A percentile compares a stretch with the other conserved stretches of the same genome.
phyloP scores from a whole-genome alignment of 495 filamentous ascomycete genomes.

The Penicillium tannophilum region DNA sequence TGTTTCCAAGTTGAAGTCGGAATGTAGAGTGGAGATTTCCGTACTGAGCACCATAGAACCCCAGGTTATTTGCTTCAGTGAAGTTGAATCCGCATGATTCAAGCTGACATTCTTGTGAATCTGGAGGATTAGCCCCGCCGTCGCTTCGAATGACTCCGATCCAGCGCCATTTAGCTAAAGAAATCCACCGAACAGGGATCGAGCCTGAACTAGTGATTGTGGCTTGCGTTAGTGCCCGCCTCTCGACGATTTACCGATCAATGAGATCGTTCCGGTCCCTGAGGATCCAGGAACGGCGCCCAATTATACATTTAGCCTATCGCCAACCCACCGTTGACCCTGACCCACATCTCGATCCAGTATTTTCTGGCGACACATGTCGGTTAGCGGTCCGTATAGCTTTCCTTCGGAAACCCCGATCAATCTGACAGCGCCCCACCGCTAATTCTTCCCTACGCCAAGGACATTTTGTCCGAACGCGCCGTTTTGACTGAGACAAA shows the following conservation, averaged over 20 bases:
- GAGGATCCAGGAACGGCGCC: neutral
- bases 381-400: neutral
- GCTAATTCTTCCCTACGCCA: neutral
- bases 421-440: neutral
- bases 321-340: neutral
- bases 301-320: conserved; percentile 1
- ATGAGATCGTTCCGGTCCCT: neutral
- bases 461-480: conserved; percentile 3
- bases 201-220: neutral
- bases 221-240: conserved; percentile 5
- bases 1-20: no score
- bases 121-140: neutral
- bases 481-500: neutral
- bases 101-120: neutral
- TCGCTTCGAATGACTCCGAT: neutral
- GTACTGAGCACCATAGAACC: neutral
- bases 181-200: neutral
- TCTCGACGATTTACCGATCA: neutral
- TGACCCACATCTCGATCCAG: neutral
- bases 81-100: neutral
- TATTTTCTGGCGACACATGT: neutral
- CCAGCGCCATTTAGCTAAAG: neutral
- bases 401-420: neutral
- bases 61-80: neutral
- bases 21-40: neutral